Evolutionary conservation across 805 yeast species (phyloP).

Genomic region (Saturnispora kantuleensis): DNA sequence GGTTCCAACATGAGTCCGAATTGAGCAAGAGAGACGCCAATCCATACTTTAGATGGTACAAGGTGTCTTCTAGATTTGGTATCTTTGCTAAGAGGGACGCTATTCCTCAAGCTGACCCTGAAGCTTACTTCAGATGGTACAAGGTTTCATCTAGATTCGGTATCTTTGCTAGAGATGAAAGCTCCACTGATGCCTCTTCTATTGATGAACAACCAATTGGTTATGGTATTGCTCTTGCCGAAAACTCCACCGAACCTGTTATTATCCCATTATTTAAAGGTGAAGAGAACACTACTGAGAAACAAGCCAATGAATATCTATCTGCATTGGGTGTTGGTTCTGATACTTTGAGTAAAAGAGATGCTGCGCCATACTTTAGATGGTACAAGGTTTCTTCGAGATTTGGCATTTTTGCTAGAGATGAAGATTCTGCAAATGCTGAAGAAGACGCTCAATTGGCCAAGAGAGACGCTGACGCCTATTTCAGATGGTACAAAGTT

Average conservation of each 20-base stretch:
- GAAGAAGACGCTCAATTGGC: not conserved
- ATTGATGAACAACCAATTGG: slow-evolving; percentile 4
- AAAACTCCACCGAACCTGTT: slow-evolving; percentile 4
- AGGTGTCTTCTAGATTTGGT: slow-evolving; percentile 4
- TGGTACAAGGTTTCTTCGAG: slow-evolving; percentile 5
- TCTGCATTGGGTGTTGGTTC: slow-evolving; percentile 2
- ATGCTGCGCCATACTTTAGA: slow-evolving; percentile 1
- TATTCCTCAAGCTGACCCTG: not conserved
- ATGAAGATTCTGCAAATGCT: not conserved
- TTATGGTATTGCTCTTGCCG: slow-evolving; percentile 7
- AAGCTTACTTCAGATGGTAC: slow-evolving; percentile 5
- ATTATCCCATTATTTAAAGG: slow-evolving; percentile 5
- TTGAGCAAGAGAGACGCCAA: slow-evolving; percentile 5
- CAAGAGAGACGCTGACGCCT: slow-evolving; percentile 1
- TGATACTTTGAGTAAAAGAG: not conserved
- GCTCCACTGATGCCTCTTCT: not conserved
- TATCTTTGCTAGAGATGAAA: slow-evolving; percentile 6
- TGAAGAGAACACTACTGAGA: slow-evolving; percentile 6
- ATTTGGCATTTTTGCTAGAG: slow-evolving; percentile 5
- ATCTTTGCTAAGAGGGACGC: slow-evolving; percentile 5
- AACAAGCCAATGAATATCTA: slow-evolving; percentile 5
- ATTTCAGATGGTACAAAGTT: slow-evolving; percentile 2
- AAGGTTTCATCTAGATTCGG: slow-evolving; percentile 5
- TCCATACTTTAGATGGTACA: slow-evolving; percentile 3
- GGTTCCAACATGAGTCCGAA: slow-evolving; percentile 2